A percentile compares a stretch with the other conserved stretches of the same genome.
Conservation (phyloP, 2,329 filamentous ascomycete genomes). For the Cordyceps farinosa region DNA sequence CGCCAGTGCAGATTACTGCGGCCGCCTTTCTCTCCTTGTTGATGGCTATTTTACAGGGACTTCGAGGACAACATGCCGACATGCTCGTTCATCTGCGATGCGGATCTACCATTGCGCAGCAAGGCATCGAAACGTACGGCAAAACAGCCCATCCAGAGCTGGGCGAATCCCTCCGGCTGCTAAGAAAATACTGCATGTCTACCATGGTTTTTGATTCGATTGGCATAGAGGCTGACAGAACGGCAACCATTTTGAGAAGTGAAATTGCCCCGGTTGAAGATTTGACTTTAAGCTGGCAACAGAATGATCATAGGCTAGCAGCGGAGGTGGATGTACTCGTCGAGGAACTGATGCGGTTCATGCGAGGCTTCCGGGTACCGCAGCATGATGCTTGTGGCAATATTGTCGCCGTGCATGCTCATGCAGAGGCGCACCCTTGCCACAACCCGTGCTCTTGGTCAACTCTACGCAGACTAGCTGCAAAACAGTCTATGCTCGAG, state of each 20-base stretch:
- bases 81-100: background rate
- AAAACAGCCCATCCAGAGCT: background rate
- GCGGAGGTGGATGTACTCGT: background rate
- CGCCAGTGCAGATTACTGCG: background rate
- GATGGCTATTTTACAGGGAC: background rate
- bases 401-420: background rate
- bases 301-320: background rate
- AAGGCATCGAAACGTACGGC: background rate
- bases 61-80: background rate
- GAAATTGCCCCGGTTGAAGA: background rate
- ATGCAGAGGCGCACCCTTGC: background rate
- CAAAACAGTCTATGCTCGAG: background rate
- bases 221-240: background rate
- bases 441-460: background rate
- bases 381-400: background rate
- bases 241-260: background rate
- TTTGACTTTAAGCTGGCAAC: background rate
- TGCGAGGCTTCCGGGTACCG: background rate
- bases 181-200: background rate
- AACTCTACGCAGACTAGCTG: background rate
- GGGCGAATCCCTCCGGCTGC: background rate
- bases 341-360: background rate
- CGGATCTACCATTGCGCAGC: background rate
- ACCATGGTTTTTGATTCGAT: constrained; percentile 3
- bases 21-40: background rate